Evolutionary conservation across 805 yeast species (phyloP).

Genomic region (Saturnispora diversa): DNA sequence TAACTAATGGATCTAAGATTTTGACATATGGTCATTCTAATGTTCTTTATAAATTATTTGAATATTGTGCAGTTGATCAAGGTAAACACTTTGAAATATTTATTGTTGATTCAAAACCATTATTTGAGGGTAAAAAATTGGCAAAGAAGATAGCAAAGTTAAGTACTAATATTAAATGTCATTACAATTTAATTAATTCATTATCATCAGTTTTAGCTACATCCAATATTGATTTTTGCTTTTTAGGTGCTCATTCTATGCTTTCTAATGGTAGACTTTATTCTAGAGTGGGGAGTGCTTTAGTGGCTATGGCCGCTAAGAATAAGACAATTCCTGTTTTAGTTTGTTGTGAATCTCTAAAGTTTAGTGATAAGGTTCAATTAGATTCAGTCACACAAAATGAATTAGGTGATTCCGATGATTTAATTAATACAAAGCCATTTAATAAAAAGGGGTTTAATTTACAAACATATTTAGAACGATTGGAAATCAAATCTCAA

Average conservation of each 20-base stretch:
- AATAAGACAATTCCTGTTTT: slow-evolving; percentile 86
- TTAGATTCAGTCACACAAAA: slow-evolving; percentile 91
- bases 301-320: slow-evolving; percentile 86
- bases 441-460: slow-evolving; percentile 56
- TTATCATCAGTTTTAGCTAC: slow-evolving; percentile 65
- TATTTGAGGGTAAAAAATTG: slow-evolving; percentile 83
- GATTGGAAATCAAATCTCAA: slow-evolving; percentile 29
- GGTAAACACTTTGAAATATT: slow-evolving; percentile 67
- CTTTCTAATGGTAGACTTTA: slow-evolving; percentile 88
- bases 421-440: slow-evolving; percentile 49
- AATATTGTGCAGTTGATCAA: slow-evolving; percentile 55
- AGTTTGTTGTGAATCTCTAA: slow-evolving; percentile 91
- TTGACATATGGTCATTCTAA: slow-evolving; percentile 84
- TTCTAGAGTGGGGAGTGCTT: slow-evolving; percentile 91
- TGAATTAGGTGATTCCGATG: slow-evolving; percentile 79
- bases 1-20: slow-evolving; percentile 67
- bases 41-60: slow-evolving; percentile 68
- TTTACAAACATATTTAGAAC: slow-evolving; percentile 51
- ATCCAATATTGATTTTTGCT: slow-evolving; percentile 75
- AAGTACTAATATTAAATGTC: slow-evolving; percentile 53
- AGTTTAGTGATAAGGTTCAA: slow-evolving; percentile 91
- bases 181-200: slow-evolving; percentile 74
- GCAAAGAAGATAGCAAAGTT: slow-evolving; percentile 51
- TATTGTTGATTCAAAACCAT: slow-evolving; percentile 87
- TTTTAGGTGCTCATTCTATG: slow-evolving; percentile 96